Conservation (phyloP, 2,329 filamentous ascomycete species). For the Aspergillus flavus region DNA sequence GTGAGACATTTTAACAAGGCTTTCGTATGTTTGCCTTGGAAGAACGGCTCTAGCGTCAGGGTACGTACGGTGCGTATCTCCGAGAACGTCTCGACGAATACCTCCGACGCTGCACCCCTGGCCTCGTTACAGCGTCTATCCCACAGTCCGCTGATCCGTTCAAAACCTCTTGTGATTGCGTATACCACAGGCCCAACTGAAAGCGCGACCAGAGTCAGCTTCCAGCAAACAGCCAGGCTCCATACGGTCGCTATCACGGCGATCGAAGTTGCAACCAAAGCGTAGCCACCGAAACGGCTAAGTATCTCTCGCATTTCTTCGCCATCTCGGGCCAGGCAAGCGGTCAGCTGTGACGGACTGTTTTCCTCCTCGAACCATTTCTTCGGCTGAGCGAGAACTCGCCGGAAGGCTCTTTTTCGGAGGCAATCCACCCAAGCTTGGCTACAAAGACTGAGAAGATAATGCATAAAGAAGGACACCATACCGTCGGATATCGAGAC, state of each 20-base stretch:
- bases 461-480: constrained; percentile 68
- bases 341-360: constrained; percentile 63
- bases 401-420: constrained; percentile 67
- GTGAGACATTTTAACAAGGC: constrained; percentile 57
- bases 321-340: constrained; percentile 76
- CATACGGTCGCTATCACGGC: constrained; percentile 69
- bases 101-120: constrained; percentile 59
- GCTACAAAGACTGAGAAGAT: constrained; percentile 69
- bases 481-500: constrained; percentile 69
- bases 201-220: constrained; percentile 75
- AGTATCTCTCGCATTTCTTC: constrained; percentile 87
- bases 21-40: constrained; percentile 63
- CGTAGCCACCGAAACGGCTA: constrained; percentile 72
- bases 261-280: constrained; percentile 69
- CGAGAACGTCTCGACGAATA: constrained; percentile 74
- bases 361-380: constrained; percentile 78
- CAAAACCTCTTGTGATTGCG: constrained; percentile 65
- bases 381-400: constrained; percentile 74
- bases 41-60: constrained; percentile 72
- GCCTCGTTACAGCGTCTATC: constrained; percentile 69
- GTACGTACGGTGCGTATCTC: constrained; percentile 79
- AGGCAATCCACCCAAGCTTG: constrained; percentile 77
- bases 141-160: constrained; percentile 69
- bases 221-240: constrained; percentile 76
- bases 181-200: constrained; percentile 69